A percentile compares a stretch with the other conserved stretches of the same genome.
phyloP scores from a whole-genome alignment of 768 basidiomycete genomes.

The Calocybe gangraenosa region DNA sequence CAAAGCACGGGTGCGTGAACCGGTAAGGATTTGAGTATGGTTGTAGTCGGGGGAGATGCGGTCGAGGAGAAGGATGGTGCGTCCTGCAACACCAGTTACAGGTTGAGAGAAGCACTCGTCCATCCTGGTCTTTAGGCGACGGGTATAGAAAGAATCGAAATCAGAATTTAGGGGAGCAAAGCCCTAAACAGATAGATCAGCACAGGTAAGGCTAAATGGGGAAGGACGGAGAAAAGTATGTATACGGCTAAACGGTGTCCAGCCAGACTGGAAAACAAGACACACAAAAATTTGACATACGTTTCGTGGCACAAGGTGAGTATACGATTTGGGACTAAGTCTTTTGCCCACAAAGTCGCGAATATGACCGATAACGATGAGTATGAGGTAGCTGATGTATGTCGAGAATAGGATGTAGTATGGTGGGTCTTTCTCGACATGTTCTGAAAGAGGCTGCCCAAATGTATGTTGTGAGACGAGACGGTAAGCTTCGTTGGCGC shows the following conservation, averaged over 20 bases:
- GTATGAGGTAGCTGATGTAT: conserved; percentile 89
- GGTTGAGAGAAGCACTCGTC: conserved; percentile 95
- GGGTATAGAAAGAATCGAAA: conserved; percentile 99
- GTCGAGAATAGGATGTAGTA: conserved; percentile 91
- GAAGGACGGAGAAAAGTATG: neutral
- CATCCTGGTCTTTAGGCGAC: conserved; percentile 89
- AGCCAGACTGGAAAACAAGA: neutral
- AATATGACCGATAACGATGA: conserved; percentile 88
- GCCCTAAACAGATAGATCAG: conserved; percentile 49
- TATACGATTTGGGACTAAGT: conserved; percentile 62
- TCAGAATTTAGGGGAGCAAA: conserved; percentile 97
- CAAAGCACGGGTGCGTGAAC: conserved; percentile 79
- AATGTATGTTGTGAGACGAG: conserved; percentile 58
- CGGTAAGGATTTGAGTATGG: conserved; percentile 71
- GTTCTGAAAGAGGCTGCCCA: conserved; percentile 43
- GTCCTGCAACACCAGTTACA: conserved; percentile 91
- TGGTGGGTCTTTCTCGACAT: conserved; percentile 79
- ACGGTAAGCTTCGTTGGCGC: conserved; percentile 72
- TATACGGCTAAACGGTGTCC: no score
- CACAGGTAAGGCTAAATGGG: neutral
- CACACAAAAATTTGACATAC: conserved; percentile 46
- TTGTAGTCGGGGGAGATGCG: conserved; percentile 82
- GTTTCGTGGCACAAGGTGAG: conserved; percentile 77
- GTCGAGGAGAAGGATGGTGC: conserved; percentile 84
- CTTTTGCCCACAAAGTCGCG: conserved; percentile 95